A percentile compares a stretch with the other conserved stretches of the same genome.
Evolutionary conservation across 2,329 filamentous ascomycete genomes (phyloP).

Genomic region (Alternaria alternata): DNA sequence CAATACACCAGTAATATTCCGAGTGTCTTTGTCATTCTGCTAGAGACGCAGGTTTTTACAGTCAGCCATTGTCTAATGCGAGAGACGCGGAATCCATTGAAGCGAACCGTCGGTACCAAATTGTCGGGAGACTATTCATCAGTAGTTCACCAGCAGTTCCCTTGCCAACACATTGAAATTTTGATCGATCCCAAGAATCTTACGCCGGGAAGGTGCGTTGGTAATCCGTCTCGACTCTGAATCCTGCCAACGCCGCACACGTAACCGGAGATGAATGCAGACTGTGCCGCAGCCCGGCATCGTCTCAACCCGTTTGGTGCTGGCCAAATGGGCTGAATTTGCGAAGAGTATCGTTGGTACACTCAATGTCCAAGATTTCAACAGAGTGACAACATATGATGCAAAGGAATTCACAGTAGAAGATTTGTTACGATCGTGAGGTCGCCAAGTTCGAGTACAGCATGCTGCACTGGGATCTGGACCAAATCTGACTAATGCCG

Average conservation of each 20-base stretch:
- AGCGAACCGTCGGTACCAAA: conserved; percentile 5
- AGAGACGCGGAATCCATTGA: conserved; percentile 2
- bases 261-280: conserved; percentile 3
- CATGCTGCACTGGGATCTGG: conserved; percentile 7
- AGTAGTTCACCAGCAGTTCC: conserved; percentile 2
- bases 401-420: neutral
- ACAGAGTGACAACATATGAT: neutral
- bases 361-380: neutral
- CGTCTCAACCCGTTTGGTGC: neutral
- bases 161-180: neutral
- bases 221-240: neutral
- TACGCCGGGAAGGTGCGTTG: neutral
- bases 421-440: conserved; percentile 4
- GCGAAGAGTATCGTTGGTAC: neutral
- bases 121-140: neutral
- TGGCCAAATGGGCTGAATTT: neutral
- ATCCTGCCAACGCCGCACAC: conserved; percentile 13
- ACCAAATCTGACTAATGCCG: conserved; percentile 6
- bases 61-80: conserved; percentile 1
- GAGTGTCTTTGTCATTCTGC: neutral
- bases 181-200: conserved; percentile 5
- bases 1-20: neutral
- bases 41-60: neutral
- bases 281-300: conserved; percentile 19
- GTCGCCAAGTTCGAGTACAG: conserved; percentile 5